A percentile compares a stretch with the other conserved stretches of the same genome.
Evolutionary conservation across 768 basidiomycete species (phyloP).

Genomic region (Butyriboletus loyo): DNA sequence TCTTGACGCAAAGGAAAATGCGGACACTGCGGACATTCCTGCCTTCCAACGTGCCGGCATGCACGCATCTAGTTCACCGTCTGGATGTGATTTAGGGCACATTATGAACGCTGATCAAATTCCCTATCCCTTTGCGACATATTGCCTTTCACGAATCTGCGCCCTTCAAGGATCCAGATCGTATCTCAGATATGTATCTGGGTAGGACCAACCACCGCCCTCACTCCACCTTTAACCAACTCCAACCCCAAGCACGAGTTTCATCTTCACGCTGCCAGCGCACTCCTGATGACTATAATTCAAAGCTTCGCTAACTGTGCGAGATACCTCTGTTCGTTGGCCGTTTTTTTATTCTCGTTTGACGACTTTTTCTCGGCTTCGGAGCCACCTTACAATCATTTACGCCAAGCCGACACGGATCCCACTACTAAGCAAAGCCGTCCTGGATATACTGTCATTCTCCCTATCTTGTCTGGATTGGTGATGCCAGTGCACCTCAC

Average conservation of each 20-base stretch:
- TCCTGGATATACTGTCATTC: background rate
- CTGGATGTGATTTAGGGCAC: background rate
- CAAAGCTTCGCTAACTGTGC: no score
- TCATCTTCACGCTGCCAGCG: background rate
- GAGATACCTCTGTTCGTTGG: background rate
- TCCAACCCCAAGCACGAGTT: background rate
- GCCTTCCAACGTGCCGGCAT: background rate
- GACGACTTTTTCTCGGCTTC: background rate
- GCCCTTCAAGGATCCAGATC: background rate
- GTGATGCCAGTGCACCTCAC: background rate
- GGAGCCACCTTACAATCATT: background rate
- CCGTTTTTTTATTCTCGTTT: background rate
- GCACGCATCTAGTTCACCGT: background rate
- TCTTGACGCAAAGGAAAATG: background rate
- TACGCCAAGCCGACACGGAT: background rate
- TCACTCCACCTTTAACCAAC: background rate
- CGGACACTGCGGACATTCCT: background rate
- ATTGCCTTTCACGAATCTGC: background rate
- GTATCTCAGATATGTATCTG: background rate
- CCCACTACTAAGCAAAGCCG: background rate
- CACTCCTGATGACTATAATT: background rate
- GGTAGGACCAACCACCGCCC: background rate
- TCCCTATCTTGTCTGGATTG: background rate
- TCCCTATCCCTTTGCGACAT: background rate
- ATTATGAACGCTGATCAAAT: background rate